These are phyloP conservation scores for Colletotrichum falcatum DNA, from an alignment of 2,329 filamentous ascomycete species.

Conservation along the genomic window DNA sequence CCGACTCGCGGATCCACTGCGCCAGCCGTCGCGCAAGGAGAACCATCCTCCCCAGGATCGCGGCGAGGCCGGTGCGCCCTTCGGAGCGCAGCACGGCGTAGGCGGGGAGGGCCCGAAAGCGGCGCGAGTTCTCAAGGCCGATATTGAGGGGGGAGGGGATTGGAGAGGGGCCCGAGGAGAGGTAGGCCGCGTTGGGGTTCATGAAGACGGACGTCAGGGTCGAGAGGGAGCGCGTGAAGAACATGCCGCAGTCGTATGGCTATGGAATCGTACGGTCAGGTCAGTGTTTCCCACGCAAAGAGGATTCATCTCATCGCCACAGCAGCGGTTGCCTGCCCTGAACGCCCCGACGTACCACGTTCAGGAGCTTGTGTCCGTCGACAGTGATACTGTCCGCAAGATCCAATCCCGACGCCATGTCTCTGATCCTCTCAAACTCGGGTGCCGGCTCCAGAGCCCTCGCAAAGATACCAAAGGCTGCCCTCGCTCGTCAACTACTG, in stretches of 20 bases:
- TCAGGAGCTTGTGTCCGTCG: conserved; percentile 92
- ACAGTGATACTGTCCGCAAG: conserved; percentile 88
- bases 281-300: neutral
- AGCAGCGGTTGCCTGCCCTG: neutral
- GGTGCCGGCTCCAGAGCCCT: conserved; percentile 69
- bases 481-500: neutral
- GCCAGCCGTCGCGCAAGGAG: conserved; percentile 76
- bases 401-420: conserved; percentile 73
- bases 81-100: conserved; percentile 84
- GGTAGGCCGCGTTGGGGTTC: conserved; percentile 89
- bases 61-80: conserved; percentile 75
- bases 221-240: conserved; percentile 76
- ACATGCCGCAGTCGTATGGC: conserved; percentile 94
- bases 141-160: conserved; percentile 89
- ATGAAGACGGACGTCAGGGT: conserved; percentile 75
- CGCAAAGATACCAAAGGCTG: conserved; percentile 87
- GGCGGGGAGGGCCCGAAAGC: conserved; percentile 90
- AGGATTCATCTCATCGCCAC: neutral
- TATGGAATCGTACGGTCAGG: conserved; percentile 46
- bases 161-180: conserved; percentile 57
- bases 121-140: conserved; percentile 89
- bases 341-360: conserved; percentile 70
- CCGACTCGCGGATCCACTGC: conserved; percentile 68
- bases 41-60: conserved; percentile 80
- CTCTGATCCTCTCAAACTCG: conserved; percentile 67